These are phyloP conservation scores for Vigna unguiculata DNA, from an alignment of 306 rosid genomes.

Conservation along the genomic window DNA sequence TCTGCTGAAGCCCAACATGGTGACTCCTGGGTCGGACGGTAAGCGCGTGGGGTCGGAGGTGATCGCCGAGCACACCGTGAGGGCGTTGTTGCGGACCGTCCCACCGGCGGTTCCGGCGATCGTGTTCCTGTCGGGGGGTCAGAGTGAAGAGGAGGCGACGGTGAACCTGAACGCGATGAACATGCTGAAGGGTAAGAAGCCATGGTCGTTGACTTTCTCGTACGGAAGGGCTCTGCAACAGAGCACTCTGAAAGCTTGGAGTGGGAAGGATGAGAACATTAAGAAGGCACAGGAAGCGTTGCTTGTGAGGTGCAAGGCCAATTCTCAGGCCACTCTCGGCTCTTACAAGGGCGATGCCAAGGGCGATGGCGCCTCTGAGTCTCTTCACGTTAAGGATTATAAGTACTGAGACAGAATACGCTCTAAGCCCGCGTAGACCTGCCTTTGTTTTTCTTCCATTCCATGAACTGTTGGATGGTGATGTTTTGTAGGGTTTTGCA, in stretches of 20 bases:
- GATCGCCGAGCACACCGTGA: slow-evolving; percentile 72
- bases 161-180: slow-evolving; percentile 84
- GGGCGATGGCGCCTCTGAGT: slow-evolving; percentile 71
- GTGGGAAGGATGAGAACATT: slow-evolving; percentile 67
- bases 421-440: too few relatives aligned
- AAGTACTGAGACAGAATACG: slow-evolving; percentile 50
- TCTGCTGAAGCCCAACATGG: slow-evolving; percentile 92
- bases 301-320: slow-evolving; percentile 79
- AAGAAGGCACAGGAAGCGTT: slow-evolving; percentile 72
- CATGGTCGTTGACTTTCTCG: slow-evolving; percentile 84
- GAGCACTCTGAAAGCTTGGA: slow-evolving; percentile 92
- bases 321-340: slow-evolving; percentile 85
- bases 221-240: slow-evolving; percentile 88
- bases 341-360: slow-evolving; percentile 72
- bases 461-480: neutral
- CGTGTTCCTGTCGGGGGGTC: slow-evolving; percentile 90
- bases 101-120: slow-evolving; percentile 83
- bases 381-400: slow-evolving; percentile 78
- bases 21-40: slow-evolving; percentile 77
- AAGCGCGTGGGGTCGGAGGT: slow-evolving; percentile 65
- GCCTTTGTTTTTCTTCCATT: too few relatives aligned
- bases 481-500: too few relatives aligned
- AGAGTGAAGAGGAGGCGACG: slow-evolving; percentile 90
- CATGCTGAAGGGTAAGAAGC: slow-evolving; percentile 77
- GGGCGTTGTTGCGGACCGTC: slow-evolving; percentile 71